A percentile compares a stretch with the other conserved stretches of the same genome.
Evolutionary conservation across 192 early-diverging fungal species (phyloP).

Genomic region (Coemansia sp.): DNA sequence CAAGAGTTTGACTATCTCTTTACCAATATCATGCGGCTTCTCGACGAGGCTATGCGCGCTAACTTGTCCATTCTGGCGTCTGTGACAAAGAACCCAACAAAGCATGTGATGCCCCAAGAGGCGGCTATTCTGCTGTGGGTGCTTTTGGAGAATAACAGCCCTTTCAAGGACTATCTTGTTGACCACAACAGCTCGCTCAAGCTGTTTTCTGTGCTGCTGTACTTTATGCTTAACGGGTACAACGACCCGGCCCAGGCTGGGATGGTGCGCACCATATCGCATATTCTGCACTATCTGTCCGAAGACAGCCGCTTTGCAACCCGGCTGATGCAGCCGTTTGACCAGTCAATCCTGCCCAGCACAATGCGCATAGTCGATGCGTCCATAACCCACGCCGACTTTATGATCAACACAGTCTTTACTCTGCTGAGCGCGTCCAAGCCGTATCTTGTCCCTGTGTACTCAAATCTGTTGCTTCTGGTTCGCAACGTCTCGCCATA

Average conservation of each 20-base stretch:
- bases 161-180: conserved; percentile 46
- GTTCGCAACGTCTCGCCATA: conserved; percentile 83
- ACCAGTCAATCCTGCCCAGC: conserved; percentile 55
- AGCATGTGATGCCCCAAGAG: conserved; percentile 57
- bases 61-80: conserved; percentile 48
- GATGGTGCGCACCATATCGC: conserved; percentile 65
- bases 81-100: conserved; percentile 35
- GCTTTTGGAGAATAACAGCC: conserved; percentile 74
- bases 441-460: conserved; percentile 63
- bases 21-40: conserved; percentile 74
- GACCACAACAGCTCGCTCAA: conserved; percentile 46
- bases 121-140: conserved; percentile 84
- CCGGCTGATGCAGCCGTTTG: conserved; percentile 53
- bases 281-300: conserved; percentile 57
- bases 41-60: conserved; percentile 74
- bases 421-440: conserved; percentile 73
- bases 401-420: conserved; percentile 79
- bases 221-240: conserved; percentile 52
- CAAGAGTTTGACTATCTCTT: conserved; percentile 83
- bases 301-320: conserved; percentile 51
- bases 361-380: conserved; percentile 62
- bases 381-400: conserved; percentile 74
- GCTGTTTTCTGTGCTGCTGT: conserved; percentile 44
- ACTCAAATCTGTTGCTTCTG: conserved; percentile 76
- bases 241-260: conserved; percentile 57